phyloP scores from a whole-genome alignment of 1,284 basidiomycete species.

The Tylopilus sp. region DNA sequence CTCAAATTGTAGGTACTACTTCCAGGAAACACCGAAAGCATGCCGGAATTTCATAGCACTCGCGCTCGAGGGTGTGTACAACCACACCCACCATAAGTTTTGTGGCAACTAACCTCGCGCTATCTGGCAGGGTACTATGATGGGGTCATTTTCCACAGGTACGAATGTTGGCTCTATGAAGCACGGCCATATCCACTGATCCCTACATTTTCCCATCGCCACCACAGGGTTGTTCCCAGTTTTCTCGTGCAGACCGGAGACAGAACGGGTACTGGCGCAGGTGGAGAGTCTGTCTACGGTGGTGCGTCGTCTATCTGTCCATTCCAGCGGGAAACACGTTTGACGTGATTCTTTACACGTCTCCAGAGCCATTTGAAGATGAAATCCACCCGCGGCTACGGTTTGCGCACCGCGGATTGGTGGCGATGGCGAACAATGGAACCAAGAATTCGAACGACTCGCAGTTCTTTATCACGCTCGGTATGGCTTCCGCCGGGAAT shows the following conservation, averaged over 20 bases:
- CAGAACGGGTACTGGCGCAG: constrained; percentile 89
- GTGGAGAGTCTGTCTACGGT: constrained; percentile 94
- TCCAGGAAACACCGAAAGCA: constrained; percentile 92
- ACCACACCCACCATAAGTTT: constrained; percentile 18
- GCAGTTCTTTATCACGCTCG: constrained; percentile 93
- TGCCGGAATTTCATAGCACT: constrained; percentile 94
- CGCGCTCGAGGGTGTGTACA: constrained; percentile 85
- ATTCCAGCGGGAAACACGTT: not conserved
- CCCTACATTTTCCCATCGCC: not conserved
- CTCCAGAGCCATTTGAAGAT: constrained; percentile 88
- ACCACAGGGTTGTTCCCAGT: constrained; percentile 76
- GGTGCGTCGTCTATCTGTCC: constrained; percentile 58
- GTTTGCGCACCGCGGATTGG: constrained; percentile 87
- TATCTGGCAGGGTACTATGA: constrained; percentile 89
- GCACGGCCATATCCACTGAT: not conserved
- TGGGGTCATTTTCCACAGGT: constrained; percentile 93
- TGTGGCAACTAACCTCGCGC: constrained; percentile 17
- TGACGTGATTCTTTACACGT: not conserved
- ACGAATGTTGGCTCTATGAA: constrained; percentile 32
- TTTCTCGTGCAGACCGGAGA: constrained; percentile 98
- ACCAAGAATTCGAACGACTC: constrained; percentile 87
- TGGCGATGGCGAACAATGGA: constrained; percentile 95
- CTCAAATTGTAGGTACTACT: constrained; percentile 2
- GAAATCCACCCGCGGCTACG: constrained; percentile 94
- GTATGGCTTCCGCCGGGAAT: constrained; percentile 50